Conservation (phyloP, 768 basidiomycete genomes). For the Tricholoma hemisulphureum region DNA sequence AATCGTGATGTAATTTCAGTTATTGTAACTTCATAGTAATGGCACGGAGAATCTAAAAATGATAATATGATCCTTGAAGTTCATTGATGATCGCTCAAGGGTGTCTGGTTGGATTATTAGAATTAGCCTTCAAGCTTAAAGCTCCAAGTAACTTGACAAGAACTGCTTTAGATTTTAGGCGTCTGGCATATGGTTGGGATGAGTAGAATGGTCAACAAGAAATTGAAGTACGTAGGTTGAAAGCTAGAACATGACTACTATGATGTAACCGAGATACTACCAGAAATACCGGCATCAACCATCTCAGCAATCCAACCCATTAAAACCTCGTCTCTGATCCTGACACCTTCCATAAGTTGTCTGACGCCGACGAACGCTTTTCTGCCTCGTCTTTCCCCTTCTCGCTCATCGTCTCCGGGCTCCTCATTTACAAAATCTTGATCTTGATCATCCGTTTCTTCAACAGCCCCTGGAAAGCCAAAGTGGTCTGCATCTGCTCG, state of each 20-base stretch:
- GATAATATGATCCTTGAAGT: no score
- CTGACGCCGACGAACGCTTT: constrained; percentile 66
- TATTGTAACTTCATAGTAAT: constrained; percentile 16
- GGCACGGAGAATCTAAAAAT: constrained; percentile 29
- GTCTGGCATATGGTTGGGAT: no score
- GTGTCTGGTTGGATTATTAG: no score
- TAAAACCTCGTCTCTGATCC: constrained; percentile 61
- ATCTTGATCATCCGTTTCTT: constrained; percentile 73
- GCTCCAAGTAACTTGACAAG: no score
- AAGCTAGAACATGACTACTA: no score
- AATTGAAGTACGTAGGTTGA: no score
- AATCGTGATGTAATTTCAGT: constrained; percentile 15
- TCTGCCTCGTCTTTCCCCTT: constrained; percentile 70
- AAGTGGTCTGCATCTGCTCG: constrained; percentile 82
- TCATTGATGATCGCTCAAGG: no score
- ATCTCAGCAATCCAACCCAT: constrained; percentile 59
- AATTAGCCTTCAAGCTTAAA: no score
- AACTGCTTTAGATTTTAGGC: no score
- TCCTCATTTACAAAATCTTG: constrained; percentile 45
- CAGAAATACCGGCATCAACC: constrained; percentile 6
- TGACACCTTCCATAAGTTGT: constrained; percentile 60
- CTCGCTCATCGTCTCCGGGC: constrained; percentile 52
- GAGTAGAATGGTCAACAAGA: no score
- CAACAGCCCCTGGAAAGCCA: constrained; percentile 82
- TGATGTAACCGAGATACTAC: no score